Base-by-base conservation (phyloP, 805 yeast species). In the Candida hispaniensis region DNA sequence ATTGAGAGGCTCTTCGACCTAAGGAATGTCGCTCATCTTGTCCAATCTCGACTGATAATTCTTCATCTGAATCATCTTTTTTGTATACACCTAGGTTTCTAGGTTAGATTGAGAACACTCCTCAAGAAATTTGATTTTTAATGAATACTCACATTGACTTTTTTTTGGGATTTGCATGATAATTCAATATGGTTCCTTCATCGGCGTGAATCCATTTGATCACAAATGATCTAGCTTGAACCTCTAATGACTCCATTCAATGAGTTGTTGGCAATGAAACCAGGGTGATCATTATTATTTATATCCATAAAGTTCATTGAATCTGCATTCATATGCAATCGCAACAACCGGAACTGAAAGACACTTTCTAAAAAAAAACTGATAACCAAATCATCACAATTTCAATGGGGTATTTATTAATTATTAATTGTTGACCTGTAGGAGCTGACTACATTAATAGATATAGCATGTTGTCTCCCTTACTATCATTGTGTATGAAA, bases 201-300 rank as follows among this genome's bases (percentile, higher is more conserved):
- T 80, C 78, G 5, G 80, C 79, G 43, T 74, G 70, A 38, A 86
- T 74, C 97, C 97, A 91, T 47, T 88, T 82, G 49, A 86, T 80
- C 43, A 85, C 72, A 50, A 81, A 88, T 39, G 91, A 79, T 55
- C 82, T 79, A 32, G 93, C 75, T 48, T 86, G 93, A 14, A 91
- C 73, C 56, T 88, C 96, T 30, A 91, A 69, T 2, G 85, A 75
- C 57, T 88, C 97, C 95, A 85, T 81, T n/a, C 14, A 33, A 13
- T 11, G 10, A 7, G 16, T 6, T 8, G 15, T 6, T 10, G 16
- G 14, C 16, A 7, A 24, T 14, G 15, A 9, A 17, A 12, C 17
- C n/a, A 10, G 12, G 13, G n/a, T 9, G 29, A 16, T 4, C 23
- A 11, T 5, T 14, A 10, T 21, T 27, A 10, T n/a, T 14, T 14